Evolutionary conservation across 441 rosid species (phyloP).

Genomic region (Pelargonium citronellum): DNA sequence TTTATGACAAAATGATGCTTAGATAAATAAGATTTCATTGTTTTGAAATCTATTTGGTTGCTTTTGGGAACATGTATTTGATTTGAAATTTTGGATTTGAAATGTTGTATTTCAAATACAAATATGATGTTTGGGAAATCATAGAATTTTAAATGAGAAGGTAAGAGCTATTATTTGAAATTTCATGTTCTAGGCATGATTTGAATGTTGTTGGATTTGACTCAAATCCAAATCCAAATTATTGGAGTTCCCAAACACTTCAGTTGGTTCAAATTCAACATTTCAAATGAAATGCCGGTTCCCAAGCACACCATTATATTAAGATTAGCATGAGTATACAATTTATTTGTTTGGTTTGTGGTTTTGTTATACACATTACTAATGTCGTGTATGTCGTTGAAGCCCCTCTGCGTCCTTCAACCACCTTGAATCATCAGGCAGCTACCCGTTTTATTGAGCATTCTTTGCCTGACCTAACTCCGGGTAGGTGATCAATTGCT

Average conservation of each 20-base stretch:
- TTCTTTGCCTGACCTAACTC: conserved; percentile 76
- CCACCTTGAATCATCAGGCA: conserved; percentile 70
- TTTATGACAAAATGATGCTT: no score
- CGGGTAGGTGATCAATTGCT: conserved; percentile 37
- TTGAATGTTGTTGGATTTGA: no score
- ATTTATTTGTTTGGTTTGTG: conserved; percentile 13
- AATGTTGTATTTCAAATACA: no score
- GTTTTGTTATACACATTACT: conserved; percentile 13
- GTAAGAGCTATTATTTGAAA: no score
- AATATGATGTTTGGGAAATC: no score
- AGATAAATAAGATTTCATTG: no score
- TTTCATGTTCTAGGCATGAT: no score
- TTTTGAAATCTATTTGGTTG: neutral
- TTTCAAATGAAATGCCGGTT: no score
- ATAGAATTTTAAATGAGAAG: no score
- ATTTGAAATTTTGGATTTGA: neutral
- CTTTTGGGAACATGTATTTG: neutral
- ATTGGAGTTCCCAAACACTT: no score
- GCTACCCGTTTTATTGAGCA: conserved; percentile 80
- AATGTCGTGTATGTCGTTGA: conserved; percentile 25
- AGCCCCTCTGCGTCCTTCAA: conserved; percentile 69
- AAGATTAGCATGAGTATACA: neutral
- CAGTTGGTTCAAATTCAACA: no score
- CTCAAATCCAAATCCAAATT: no score
- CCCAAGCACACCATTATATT: neutral